These are phyloP conservation scores for Microcyclosporella mali DNA, from an alignment of 2,329 filamentous ascomycete species.

Conservation along the genomic window DNA sequence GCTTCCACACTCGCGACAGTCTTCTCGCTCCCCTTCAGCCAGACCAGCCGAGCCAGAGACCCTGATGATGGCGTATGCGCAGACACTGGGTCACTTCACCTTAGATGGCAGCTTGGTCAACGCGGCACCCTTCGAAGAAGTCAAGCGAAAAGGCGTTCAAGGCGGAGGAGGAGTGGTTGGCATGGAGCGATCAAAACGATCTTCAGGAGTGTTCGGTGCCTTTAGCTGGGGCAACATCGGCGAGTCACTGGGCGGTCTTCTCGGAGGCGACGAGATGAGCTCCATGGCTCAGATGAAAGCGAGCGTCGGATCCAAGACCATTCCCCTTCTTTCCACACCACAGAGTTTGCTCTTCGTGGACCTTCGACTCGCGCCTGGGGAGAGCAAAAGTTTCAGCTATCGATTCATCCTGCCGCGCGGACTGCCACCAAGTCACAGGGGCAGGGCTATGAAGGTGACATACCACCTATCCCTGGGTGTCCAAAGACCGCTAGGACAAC, in stretches of 20 bases:
- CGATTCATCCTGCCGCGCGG: slow-evolving; percentile 79
- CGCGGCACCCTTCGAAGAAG: slow-evolving; percentile 83
- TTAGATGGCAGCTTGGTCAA: slow-evolving; percentile 88
- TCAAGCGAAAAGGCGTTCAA: slow-evolving; percentile 90
- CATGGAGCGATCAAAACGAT: slow-evolving; percentile 65
- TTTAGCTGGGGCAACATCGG: slow-evolving; percentile 86
- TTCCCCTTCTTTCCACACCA: slow-evolving; percentile 88
- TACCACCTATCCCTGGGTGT: slow-evolving; percentile 91
- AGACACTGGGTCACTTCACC: slow-evolving; percentile 85
- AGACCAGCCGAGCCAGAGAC: slow-evolving; percentile 59
- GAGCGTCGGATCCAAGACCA: slow-evolving; percentile 73
- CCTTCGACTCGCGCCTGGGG: slow-evolving; percentile 75
- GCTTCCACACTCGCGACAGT: slow-evolving; percentile 34
- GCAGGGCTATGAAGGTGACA: slow-evolving; percentile 86
- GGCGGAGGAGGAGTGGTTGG: slow-evolving; percentile 77
- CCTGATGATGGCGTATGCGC: slow-evolving; percentile 96
- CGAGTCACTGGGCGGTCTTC: slow-evolving; percentile 77
- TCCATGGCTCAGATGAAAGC: slow-evolving; percentile 94
- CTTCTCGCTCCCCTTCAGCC: slow-evolving; percentile 34
- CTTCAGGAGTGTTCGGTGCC: slow-evolving; percentile 72
- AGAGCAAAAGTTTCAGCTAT: slow-evolving; percentile 83
- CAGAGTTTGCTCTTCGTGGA: slow-evolving; percentile 96
- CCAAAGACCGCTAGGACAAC: slow-evolving; percentile 73
- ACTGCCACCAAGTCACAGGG: slow-evolving; percentile 83
- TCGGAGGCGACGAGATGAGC: slow-evolving; percentile 82